phyloP scores from a whole-genome alignment of 1,284 basidiomycete genomes.

The Cutaneotrichosporon sp. region DNA sequence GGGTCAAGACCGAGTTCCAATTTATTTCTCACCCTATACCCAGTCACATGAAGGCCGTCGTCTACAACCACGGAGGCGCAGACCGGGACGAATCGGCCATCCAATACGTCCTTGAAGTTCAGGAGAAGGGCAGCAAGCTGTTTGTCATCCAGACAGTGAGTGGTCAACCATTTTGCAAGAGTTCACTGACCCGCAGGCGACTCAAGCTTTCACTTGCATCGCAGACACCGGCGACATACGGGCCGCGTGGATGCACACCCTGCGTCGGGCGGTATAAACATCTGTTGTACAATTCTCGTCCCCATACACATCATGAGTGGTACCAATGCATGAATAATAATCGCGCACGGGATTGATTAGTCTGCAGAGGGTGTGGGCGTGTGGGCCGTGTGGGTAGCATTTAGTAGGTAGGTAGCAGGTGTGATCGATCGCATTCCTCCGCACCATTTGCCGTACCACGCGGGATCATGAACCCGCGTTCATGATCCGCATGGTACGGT shows the following conservation, averaged over 20 bases:
- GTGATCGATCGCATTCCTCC: neutral
- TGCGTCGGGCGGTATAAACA: slow-evolving; percentile 21
- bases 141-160: slow-evolving; percentile 50
- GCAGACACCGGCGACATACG: slow-evolving; percentile 41
- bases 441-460: too few species aligned
- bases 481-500: too few species aligned
- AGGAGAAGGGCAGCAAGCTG: slow-evolving; percentile 43
- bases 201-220: slow-evolving; percentile 31
- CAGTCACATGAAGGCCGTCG: neutral
- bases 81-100: slow-evolving; percentile 7
- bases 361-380: too few species aligned
- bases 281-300: slow-evolving; percentile 12
- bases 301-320: neutral
- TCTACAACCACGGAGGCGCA: slow-evolving; percentile 8
- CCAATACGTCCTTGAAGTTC: slow-evolving; percentile 39
- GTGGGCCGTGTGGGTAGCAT: too few species aligned
- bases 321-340: neutral
- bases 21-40: slow-evolving; percentile 21
- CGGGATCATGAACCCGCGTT: too few species aligned
- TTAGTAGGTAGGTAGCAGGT: too few species aligned
- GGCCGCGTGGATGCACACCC: slow-evolving; percentile 39
- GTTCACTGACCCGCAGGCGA: slow-evolving; percentile 17
- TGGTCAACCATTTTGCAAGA: neutral
- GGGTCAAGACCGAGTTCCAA: slow-evolving; percentile 27
- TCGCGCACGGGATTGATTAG: neutral